Evolutionary conservation across 768 basidiomycete genomes (phyloP).

Genomic region (Lentinula lateritia): DNA sequence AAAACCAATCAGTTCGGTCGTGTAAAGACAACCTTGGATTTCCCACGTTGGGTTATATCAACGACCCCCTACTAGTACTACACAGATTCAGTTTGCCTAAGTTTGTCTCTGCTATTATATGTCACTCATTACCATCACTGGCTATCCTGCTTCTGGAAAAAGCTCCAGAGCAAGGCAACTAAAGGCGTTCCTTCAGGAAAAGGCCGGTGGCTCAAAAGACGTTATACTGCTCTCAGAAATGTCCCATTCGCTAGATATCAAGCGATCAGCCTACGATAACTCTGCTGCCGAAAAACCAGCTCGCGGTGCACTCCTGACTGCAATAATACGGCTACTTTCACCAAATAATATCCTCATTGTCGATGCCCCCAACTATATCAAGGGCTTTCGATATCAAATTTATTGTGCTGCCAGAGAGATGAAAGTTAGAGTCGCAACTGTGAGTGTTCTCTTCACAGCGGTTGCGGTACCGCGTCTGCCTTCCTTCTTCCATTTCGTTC

Average conservation of each 20-base stretch:
- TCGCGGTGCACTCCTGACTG: conserved; percentile 76
- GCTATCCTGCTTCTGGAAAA: conserved; percentile 88
- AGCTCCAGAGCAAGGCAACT: conserved; percentile 67
- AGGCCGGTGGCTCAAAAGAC: conserved; percentile 26
- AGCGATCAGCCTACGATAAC: conserved; percentile 68
- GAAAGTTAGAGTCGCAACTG: conserved; percentile 82
- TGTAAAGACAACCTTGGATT: not conserved
- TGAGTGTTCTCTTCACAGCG: conserved; percentile 30
- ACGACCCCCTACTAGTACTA: not conserved
- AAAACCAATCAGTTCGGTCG: not conserved
- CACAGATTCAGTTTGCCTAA: not conserved
- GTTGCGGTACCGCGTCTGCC: not conserved
- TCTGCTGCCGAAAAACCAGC: conserved; percentile 79
- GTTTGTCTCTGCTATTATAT: conserved; percentile 30
- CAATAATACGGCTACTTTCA: conserved; percentile 70
- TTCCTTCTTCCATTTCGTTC: not conserved
- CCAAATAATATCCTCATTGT: conserved; percentile 78
- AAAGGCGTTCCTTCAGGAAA: conserved; percentile 44
- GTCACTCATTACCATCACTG: conserved; percentile 90
- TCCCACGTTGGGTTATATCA: not conserved
- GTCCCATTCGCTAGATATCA: conserved; percentile 52
- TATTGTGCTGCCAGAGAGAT: conserved; percentile 93
- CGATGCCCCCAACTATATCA: conserved; percentile 95
- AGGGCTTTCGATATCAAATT: conserved; percentile 97
- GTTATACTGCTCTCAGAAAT: conserved; percentile 70